phyloP scores from a whole-genome alignment of 305 asterid species.

The Fraxinus ornus region DNA sequence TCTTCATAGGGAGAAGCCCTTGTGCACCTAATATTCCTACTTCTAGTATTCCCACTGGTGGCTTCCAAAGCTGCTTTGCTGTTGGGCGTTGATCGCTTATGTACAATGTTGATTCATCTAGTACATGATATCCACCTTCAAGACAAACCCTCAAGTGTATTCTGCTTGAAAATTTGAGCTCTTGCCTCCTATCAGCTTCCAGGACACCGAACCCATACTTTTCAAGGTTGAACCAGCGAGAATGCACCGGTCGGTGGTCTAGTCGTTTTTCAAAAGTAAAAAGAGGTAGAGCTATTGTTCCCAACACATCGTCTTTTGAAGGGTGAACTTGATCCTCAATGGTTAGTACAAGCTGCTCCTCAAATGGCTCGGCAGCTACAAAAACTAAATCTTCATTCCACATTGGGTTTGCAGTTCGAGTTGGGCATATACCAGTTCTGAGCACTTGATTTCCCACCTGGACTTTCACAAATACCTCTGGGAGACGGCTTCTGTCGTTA shows the following conservation, averaged over 20 bases:
- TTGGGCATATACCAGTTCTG: slow-evolving; percentile 40
- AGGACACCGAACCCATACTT: slow-evolving; percentile 39
- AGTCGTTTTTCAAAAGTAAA: slow-evolving; percentile 44
- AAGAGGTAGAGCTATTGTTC: slow-evolving; percentile 41
- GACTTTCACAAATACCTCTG: slow-evolving; percentile 44
- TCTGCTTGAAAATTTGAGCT: slow-evolving; percentile 45
- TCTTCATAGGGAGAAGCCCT: slow-evolving; percentile 57
- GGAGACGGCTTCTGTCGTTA: slow-evolving; percentile 44
- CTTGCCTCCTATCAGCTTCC: slow-evolving; percentile 47
- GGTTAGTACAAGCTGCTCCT: slow-evolving; percentile 49
- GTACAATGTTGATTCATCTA: slow-evolving; percentile 56
- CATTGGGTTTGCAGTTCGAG: slow-evolving; percentile 45
- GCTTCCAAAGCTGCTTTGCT: slow-evolving; percentile 60
- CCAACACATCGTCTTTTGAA: slow-evolving; percentile 47
- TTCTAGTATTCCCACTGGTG: slow-evolving; percentile 51
- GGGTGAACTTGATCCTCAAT: slow-evolving; percentile 50
- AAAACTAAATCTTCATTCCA: slow-evolving; percentile 60
- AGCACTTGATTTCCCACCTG: slow-evolving; percentile 53
- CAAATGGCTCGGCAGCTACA: slow-evolving; percentile 61
- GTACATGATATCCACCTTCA: slow-evolving; percentile 63
- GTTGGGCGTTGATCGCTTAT: slow-evolving; percentile 60
- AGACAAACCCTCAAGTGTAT: slow-evolving; percentile 50
- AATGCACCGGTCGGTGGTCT: slow-evolving; percentile 51
- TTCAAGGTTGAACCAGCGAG: slow-evolving; percentile 57
- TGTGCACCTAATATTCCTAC: slow-evolving; percentile 53